These are phyloP conservation scores for Phlebopus sp. DNA, from an alignment of 1,284 basidiomycete species.

Conservation along the genomic window DNA sequence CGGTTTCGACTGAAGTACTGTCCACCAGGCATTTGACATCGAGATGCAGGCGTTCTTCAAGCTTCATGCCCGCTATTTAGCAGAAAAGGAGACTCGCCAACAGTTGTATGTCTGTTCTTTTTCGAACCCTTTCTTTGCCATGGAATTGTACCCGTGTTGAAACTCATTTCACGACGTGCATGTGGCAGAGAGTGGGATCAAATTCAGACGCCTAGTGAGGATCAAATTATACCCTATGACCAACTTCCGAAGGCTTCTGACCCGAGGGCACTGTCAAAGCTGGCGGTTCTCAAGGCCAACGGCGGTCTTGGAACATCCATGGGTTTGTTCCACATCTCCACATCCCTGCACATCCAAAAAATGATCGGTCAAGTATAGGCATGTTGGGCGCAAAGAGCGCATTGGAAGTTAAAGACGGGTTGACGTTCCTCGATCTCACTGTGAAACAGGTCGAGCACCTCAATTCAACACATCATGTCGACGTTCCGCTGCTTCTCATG, in stretches of 20 bases:
- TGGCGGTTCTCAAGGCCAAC: constrained; percentile 97
- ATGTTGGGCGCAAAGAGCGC: constrained; percentile 90
- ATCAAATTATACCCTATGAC: constrained; percentile 88
- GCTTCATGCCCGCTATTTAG: constrained; percentile 94
- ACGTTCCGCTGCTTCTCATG: constrained; percentile 97
- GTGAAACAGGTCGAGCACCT: constrained; percentile 92
- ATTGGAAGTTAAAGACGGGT: constrained; percentile 90
- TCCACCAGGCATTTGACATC: constrained; percentile 74
- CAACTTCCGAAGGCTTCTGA: constrained; percentile 64
- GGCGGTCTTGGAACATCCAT: constrained; percentile 96
- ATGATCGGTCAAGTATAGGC: constrained; percentile 37
- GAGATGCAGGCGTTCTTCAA: constrained; percentile 99
- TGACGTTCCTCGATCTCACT: constrained; percentile 96
- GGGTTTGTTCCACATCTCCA: constrained; percentile 47
- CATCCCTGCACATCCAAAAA: constrained; percentile 7
- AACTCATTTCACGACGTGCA: constrained; percentile 4
- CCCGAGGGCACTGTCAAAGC: constrained; percentile 77
- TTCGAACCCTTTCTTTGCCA: constrained; percentile 12
- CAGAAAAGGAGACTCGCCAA: constrained; percentile 86
- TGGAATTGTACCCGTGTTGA: constrained; percentile 11
- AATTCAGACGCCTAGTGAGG: constrained; percentile 86
- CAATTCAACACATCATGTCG: constrained; percentile 62
- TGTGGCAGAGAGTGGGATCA: constrained; percentile 85
- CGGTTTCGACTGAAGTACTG: constrained; percentile 27
- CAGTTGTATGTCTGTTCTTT: constrained; percentile 68